Evolutionary conservation across 805 yeast genomes (phyloP), one percentile per base, ranked within the genome.

Genomic region (Naumovozyma dairenensis): DNA sequence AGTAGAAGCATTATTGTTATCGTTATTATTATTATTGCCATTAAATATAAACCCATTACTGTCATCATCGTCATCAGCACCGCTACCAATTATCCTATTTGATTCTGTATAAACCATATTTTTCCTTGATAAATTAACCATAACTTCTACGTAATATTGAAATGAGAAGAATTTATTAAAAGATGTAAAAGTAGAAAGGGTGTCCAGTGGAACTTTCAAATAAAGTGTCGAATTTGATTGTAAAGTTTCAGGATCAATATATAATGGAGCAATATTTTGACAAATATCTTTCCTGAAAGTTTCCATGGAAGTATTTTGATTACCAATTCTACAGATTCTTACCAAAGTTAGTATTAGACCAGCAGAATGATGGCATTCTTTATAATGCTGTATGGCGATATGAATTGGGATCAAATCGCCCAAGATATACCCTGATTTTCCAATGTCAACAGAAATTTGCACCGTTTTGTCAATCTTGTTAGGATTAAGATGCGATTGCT

Each of bases 331-430:
- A 43, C 94, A 82, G 4, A 87, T 77, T 36, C 96, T 63, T 6
- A 83, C 82, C 32, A 86, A 62, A 0, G 96, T 85, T 9, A 81
- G 70, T 5, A 85, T 80, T 3, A 85, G 66, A 0, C 94, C 94
- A 28, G 73, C 72, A 10, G 79, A 58, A 43, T 77, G 79, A 46
- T 76, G 75, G 20, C 83, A 67, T 37, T 74, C 71, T 54, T 80
- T 79, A 43, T 80, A 71, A 54, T 86, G 95, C 30, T 72, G 65
- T 27, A 86, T 63, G 18, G 65, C 57, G 20, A 87, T 60, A 45
- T 74, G 77, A 9, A 87, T 69, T 1, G 94, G 92, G 1, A 87
- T 72, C 2, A 68, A 51, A 49, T 86, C 96, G 16, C 95, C 95
- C 21, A 86, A 66, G 1, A 82, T 59, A 48, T 69, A 85, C 0